phyloP scores from a whole-genome alignment of 768 basidiomycete species.

The Lyophyllum decastes region DNA sequence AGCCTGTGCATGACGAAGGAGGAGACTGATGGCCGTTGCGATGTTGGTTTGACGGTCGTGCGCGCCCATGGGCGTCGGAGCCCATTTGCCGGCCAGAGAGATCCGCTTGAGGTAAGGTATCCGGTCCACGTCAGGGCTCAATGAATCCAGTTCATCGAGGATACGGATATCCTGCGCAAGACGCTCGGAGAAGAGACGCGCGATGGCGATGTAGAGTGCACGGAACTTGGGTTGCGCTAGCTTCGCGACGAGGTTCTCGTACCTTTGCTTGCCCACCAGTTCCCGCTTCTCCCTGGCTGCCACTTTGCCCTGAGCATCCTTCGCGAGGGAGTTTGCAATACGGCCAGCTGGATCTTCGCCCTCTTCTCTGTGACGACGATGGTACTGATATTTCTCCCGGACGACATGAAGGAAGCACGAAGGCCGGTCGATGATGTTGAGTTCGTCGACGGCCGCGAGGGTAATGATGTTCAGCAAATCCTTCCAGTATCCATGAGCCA shows the following conservation, averaged over 20 bases:
- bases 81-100: conserved; percentile 71
- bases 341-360: conserved; percentile 18
- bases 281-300: conserved; percentile 26
- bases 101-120: conserved; percentile 40
- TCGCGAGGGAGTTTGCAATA: conserved; percentile 21
- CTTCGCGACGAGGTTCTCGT: conserved; percentile 40
- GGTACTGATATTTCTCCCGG: conserved; percentile 12
- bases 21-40: conserved; percentile 58
- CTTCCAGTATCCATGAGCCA: conserved; percentile 72
- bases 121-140: conserved; percentile 32
- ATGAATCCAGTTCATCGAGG: conserved; percentile 34
- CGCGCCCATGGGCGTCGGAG: conserved; percentile 55
- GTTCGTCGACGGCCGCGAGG: conserved; percentile 55
- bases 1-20: conserved; percentile 44
- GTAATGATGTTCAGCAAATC: conserved; percentile 71
- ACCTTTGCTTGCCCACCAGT: conserved; percentile 22
- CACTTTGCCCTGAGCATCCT: conserved; percentile 18
- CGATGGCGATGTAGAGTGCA: conserved; percentile 63
- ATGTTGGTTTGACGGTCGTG: conserved; percentile 70
- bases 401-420: conserved; percentile 33
- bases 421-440: conserved; percentile 26
- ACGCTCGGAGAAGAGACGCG: conserved; percentile 58
- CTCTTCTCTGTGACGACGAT: conserved; percentile 8
- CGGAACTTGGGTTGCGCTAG: conserved; percentile 52
- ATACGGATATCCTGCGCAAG: conserved; percentile 49